A percentile compares a stretch with the other conserved stretches of the same genome.
phyloP scores from a whole-genome alignment of 805 yeast species.

The Saturnispora sekii region DNA sequence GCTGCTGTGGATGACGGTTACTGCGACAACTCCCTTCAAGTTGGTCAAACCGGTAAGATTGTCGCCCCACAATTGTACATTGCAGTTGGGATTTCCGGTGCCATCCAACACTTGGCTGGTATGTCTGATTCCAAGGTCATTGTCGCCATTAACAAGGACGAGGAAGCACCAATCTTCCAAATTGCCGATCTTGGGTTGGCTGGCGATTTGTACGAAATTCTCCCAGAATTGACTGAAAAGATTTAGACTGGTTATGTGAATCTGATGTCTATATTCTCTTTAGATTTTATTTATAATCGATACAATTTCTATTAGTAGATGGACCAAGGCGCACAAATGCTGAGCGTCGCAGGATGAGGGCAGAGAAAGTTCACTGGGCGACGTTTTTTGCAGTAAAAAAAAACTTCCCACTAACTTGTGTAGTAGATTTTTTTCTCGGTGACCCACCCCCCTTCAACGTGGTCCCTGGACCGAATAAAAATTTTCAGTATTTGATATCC shows the following conservation, averaged over 20 bases:
- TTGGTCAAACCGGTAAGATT: conserved; percentile 97
- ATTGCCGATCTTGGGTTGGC: conserved; percentile 84
- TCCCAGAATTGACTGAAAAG: conserved; percentile 86
- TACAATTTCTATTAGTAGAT: too few relatives aligned
- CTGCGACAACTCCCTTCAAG: conserved; percentile 92
- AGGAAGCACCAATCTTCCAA: conserved; percentile 88
- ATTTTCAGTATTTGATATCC: not conserved
- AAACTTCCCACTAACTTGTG: too few relatives aligned
- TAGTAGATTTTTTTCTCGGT: too few relatives aligned
- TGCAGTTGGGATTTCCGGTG: conserved; percentile 94
- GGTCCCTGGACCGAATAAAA: not conserved
- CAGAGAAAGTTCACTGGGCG: not conserved
- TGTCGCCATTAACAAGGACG: conserved; percentile 91
- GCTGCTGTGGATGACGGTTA: conserved; percentile 97
- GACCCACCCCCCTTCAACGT: not conserved
- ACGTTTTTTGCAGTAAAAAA: not conserved
- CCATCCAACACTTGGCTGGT: conserved; percentile 97
- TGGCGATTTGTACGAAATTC: conserved; percentile 75
- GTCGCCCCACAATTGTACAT: conserved; percentile 93
- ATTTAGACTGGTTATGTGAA: conserved; percentile 25
- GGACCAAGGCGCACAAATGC: too few relatives aligned
- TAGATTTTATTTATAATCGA: not conserved
- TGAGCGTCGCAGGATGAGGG: too few relatives aligned
- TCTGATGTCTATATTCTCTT: too few relatives aligned
- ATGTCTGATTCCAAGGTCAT: conserved; percentile 93